Percentiles rank a stretch among this genome's conserved stretches.
Conservation (phyloP, 1,139 yeast genomes). For the Yamadazyma sp. region DNA sequence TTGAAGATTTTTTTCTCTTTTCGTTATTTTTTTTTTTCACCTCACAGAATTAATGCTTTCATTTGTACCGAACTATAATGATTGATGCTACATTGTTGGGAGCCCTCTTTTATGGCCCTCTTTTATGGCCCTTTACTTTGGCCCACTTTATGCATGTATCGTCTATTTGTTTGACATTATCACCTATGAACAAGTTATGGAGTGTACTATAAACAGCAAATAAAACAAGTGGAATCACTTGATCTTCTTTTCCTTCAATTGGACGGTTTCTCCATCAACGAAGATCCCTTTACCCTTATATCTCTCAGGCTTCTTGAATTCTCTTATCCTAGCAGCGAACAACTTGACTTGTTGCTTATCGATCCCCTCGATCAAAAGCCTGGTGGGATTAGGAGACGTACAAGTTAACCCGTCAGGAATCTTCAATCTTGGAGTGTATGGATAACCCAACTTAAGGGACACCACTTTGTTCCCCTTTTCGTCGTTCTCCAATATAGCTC, state of each 20-base stretch:
- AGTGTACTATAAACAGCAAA: constrained; percentile 1
- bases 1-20: constrained; percentile 1
- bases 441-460: constrained; percentile 73
- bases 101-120: no score
- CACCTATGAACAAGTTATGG: constrained; percentile 11
- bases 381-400: constrained; percentile 81
- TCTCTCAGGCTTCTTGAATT: constrained; percentile 93
- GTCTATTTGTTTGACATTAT: background rate
- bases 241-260: constrained; percentile 87
- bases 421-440: constrained; percentile 67
- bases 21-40: background rate
- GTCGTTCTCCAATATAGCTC: constrained; percentile 68
- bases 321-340: constrained; percentile 87
- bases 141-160: background rate
- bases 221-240: constrained; percentile 45
- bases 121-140: no score
- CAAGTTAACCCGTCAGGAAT: constrained; percentile 80
- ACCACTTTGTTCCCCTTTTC: constrained; percentile 59
- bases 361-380: constrained; percentile 81
- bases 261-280: constrained; percentile 87
- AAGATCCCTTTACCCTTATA: constrained; percentile 98
- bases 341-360: constrained; percentile 85
- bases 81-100: no score
- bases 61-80: no score
- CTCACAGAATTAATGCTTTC: no score